Conservation (phyloP, 305 asterid species). For the Fraxinus ornus region DNA sequence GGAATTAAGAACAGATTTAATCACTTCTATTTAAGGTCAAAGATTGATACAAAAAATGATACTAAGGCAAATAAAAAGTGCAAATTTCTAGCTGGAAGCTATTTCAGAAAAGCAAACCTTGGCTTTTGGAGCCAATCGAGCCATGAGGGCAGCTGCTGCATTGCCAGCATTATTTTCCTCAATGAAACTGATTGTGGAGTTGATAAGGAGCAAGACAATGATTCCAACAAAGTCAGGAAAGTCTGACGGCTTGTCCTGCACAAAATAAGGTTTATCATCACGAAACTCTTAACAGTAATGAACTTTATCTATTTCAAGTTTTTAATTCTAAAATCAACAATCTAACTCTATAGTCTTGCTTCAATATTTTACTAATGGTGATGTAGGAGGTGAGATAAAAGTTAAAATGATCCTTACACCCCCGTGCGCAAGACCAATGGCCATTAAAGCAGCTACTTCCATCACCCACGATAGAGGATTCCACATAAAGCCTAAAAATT, state of each 20-base stretch:
- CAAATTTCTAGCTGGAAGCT: not conserved
- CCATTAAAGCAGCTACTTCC: constrained; percentile 66
- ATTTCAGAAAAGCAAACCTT: constrained; percentile 33
- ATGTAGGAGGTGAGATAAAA: not conserved
- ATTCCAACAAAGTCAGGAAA: constrained; percentile 56
- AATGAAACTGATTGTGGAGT: constrained; percentile 57
- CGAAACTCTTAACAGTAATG: not conserved
- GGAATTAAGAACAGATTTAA: constrained; percentile 7
- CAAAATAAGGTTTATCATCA: not conserved
- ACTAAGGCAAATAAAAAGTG: not conserved
- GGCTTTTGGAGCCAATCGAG: constrained; percentile 66
- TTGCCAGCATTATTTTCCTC: constrained; percentile 70
- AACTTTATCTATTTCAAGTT: not conserved
- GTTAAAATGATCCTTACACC: constrained; percentile 32
- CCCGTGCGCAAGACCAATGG: constrained; percentile 52
- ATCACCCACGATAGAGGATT: constrained; percentile 65
- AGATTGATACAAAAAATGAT: not conserved
- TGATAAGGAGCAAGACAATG: constrained; percentile 42
- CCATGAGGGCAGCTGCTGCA: constrained; percentile 74
- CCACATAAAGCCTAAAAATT: constrained; percentile 66
- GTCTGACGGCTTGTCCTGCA: constrained; percentile 43
- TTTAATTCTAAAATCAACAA: not conserved
- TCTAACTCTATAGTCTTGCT: not conserved
- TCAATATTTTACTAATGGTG: not conserved
- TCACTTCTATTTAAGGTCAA: not conserved